A percentile compares a stretch with the other conserved stretches of the same genome.
These are phyloP conservation scores for Lasiodiplodia sp. DNA, from an alignment of 2,329 filamentous ascomycete species.

Conservation along the genomic window DNA sequence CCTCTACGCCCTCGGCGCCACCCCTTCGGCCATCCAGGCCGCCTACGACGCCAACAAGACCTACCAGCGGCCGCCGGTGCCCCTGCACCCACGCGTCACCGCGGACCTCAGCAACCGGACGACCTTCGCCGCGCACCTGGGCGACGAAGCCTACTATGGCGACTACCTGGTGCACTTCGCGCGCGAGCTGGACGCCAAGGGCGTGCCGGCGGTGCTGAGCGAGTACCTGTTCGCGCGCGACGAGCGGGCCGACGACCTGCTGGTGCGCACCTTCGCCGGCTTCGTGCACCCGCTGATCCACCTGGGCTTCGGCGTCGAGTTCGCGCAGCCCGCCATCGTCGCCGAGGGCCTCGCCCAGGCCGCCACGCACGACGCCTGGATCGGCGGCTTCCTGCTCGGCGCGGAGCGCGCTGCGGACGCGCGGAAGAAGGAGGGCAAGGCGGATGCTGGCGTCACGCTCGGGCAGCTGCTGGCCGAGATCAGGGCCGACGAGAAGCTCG, in stretches of 20 bases:
- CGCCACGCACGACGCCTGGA: slow-evolving; percentile 69
- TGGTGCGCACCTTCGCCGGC: slow-evolving; percentile 72
- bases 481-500: slow-evolving; percentile 63
- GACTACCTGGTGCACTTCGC: slow-evolving; percentile 82
- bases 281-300: slow-evolving; percentile 84
- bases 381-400: slow-evolving; percentile 61
- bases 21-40: slow-evolving; percentile 63
- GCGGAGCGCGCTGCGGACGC: slow-evolving; percentile 58
- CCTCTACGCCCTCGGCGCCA: slow-evolving; percentile 77
- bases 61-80: slow-evolving; percentile 68
- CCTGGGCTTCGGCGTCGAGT: slow-evolving; percentile 84
- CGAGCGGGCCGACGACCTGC: slow-evolving; percentile 70
- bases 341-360: slow-evolving; percentile 81
- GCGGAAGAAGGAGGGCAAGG: slow-evolving; percentile 39
- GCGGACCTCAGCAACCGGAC: slow-evolving; percentile 64
- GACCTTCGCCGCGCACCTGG: slow-evolving; percentile 66
- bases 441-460: slow-evolving; percentile 47
- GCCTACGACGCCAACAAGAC: slow-evolving; percentile 69
- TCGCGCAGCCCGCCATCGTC: slow-evolving; percentile 79
- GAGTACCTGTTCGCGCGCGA: slow-evolving; percentile 74
- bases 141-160: slow-evolving; percentile 70
- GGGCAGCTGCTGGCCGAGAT: slow-evolving; percentile 69
- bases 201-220: slow-evolving; percentile 67
- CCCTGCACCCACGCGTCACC: slow-evolving; percentile 59
- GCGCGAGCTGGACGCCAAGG: slow-evolving; percentile 69